Evolutionary conservation across 2,329 filamentous ascomycete species (phyloP).

Genomic region (Acrocalymma vagum): DNA sequence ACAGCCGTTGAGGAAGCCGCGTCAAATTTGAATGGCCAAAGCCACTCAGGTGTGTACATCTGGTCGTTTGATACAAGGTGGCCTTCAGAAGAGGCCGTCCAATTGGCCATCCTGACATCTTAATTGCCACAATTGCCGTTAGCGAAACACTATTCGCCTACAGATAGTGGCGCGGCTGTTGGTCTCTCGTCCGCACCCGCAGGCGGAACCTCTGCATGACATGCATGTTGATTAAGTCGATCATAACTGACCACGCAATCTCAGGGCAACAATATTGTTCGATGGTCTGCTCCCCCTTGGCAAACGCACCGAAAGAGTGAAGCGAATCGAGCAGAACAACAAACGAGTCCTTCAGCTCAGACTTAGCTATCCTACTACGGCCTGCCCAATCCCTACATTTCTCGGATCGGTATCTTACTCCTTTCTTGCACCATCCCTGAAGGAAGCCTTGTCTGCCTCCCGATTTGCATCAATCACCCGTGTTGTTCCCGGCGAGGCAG

Average conservation of each 20-base stretch:
- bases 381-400: constrained; percentile 36
- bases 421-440: constrained; percentile 80
- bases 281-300: constrained; percentile 78
- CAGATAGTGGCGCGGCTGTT: constrained; percentile 19
- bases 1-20: constrained; percentile 2
- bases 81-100: constrained; percentile 4
- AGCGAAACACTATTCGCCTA: constrained; percentile 14
- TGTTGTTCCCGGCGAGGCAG: constrained; percentile 85
- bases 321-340: constrained; percentile 67
- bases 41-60: constrained; percentile 23
- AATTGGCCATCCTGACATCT: constrained; percentile 11
- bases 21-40: constrained; percentile 2
- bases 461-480: constrained; percentile 53
- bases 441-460: constrained; percentile 70
- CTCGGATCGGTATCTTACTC: constrained; percentile 59
- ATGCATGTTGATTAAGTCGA: constrained; percentile 18
- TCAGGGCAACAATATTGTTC: constrained; percentile 74
- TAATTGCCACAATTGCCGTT: constrained; percentile 5
- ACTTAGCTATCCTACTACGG: constrained; percentile 29
- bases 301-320: constrained; percentile 70
- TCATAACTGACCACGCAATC: constrained; percentile 24
- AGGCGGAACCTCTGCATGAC: constrained; percentile 24
- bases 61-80: constrained; percentile 15
- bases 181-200: constrained; percentile 12
- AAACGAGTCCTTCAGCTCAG: constrained; percentile 63